These are phyloP conservation scores for Penicilliopsis zonata DNA, from an alignment of 495 filamentous ascomycete genomes.

Conservation along the genomic window DNA sequence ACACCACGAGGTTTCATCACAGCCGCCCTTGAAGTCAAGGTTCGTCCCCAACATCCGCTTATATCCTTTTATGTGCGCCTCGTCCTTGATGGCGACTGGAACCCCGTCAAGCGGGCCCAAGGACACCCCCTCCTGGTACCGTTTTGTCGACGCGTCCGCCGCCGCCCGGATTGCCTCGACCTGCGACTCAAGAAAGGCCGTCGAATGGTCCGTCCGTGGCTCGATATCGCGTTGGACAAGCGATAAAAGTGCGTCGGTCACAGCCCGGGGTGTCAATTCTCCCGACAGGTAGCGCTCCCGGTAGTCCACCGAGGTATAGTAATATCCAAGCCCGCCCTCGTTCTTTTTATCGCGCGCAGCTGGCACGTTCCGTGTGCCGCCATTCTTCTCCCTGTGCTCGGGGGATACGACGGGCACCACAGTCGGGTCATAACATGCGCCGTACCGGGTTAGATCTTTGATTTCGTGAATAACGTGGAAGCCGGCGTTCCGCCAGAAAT, in stretches of 20 bases:
- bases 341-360: too few species aligned
- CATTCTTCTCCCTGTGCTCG: too few species aligned
- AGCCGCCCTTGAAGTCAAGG: constrained; percentile 40
- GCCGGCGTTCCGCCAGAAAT: constrained; percentile 67
- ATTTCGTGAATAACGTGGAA: constrained; percentile 51
- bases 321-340: constrained; percentile 35
- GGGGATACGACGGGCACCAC: constrained; percentile 52
- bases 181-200: constrained; percentile 54
- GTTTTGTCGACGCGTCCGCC: constrained; percentile 55
- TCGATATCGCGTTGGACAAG: constrained; percentile 48
- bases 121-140: constrained; percentile 53
- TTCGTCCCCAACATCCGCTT: constrained; percentile 48
- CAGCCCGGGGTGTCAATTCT: constrained; percentile 54
- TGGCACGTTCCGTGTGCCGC: too few species aligned
- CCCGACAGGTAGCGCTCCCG: constrained; percentile 58
- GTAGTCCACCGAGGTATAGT: constrained; percentile 67
- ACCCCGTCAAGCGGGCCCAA: constrained; percentile 69
- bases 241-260: constrained; percentile 58
- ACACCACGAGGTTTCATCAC: constrained; percentile 54
- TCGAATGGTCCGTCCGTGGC: constrained; percentile 45
- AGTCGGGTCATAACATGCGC: constrained; percentile 68
- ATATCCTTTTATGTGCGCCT: constrained; percentile 66
- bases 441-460: constrained; percentile 42
- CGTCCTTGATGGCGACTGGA: constrained; percentile 78
- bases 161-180: constrained; percentile 49